A percentile compares a stretch with the other conserved stretches of the same genome.
Evolutionary conservation across 768 basidiomycete genomes (phyloP).

Genomic region (Russula griseocarnosa): DNA sequence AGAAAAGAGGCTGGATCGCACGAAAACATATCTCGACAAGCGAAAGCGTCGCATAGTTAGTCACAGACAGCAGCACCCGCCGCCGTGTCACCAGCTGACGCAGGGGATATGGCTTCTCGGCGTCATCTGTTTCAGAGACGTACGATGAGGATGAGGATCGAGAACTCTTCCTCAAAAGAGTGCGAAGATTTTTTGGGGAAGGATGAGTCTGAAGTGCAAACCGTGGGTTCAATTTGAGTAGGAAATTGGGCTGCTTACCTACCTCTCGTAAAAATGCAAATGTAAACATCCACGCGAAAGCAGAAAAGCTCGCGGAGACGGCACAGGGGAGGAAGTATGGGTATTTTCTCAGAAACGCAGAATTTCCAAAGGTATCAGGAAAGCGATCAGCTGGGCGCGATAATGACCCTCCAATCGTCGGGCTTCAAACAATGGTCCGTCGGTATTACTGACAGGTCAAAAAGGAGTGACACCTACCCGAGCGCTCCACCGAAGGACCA

Average conservation of each 20-base stretch:
- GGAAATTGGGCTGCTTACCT: conserved; percentile 29
- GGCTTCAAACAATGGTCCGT: conserved; percentile 39
- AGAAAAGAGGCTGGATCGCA: conserved; percentile 65
- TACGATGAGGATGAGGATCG: neutral
- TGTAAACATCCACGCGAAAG: conserved; percentile 50
- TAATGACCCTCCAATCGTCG: conserved; percentile 63
- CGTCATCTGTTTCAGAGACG: conserved; percentile 20
- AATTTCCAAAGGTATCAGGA: conserved; percentile 56
- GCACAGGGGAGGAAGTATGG: conserved; percentile 76
- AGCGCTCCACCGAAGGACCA: conserved; percentile 47
- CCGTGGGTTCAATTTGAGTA: conserved; percentile 13
- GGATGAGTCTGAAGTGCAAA: conserved; percentile 20
- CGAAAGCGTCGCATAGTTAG: conserved; percentile 65
- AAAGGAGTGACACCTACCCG: conserved; percentile 38
- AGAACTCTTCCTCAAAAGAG: conserved; percentile 12
- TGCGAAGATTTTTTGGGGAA: conserved; percentile 19
- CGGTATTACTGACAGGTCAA: neutral
- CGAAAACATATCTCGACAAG: conserved; percentile 64
- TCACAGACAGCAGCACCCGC: conserved; percentile 54
- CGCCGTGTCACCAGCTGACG: conserved; percentile 46
- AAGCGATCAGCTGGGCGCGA: conserved; percentile 66
- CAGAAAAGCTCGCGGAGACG: conserved; percentile 58
- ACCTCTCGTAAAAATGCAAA: conserved; percentile 57
- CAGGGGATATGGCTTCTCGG: conserved; percentile 45
- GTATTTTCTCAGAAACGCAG: conserved; percentile 56